Evolutionary conservation across 805 yeast species (phyloP).

Genomic region (Candida michaelii): DNA sequence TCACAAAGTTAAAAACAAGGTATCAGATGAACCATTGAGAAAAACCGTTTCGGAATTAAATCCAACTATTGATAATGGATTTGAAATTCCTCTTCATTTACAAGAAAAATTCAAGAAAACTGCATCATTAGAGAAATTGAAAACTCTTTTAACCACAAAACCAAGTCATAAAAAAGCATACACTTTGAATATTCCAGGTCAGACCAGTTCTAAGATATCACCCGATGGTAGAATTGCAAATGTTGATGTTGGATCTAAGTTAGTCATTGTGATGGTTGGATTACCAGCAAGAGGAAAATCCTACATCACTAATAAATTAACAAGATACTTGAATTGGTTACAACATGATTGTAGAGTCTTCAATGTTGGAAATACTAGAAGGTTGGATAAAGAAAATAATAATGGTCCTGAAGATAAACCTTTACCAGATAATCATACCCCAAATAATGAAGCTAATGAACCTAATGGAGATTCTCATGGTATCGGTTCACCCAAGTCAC

Average conservation of each 20-base stretch:
- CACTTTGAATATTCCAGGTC: slow-evolving; percentile 89
- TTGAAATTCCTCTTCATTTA: slow-evolving; percentile 34
- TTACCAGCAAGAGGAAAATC: slow-evolving; percentile 94
- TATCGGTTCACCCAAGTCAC: slow-evolving; percentile 9
- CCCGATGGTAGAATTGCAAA: slow-evolving; percentile 71
- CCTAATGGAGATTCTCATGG: slow-evolving; percentile 12
- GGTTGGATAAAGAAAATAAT: slow-evolving; percentile 61
- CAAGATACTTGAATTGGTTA: slow-evolving; percentile 89
- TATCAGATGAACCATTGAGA: slow-evolving; percentile 5
- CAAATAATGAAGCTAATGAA: slow-evolving; percentile 27
- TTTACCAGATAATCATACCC: slow-evolving; percentile 42
- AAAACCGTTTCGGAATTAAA: slow-evolving; percentile 8
- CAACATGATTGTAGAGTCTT: slow-evolving; percentile 89
- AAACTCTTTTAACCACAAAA: slow-evolving; percentile 33
- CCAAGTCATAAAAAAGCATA: slow-evolving; percentile 61
- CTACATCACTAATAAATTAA: slow-evolving; percentile 86
- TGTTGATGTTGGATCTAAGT: slow-evolving; percentile 73
- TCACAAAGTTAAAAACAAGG: slow-evolving; percentile 14
- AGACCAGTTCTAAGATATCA: slow-evolving; percentile 74
- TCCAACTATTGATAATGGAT: slow-evolving; percentile 7
- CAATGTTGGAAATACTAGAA: slow-evolving; percentile 93
- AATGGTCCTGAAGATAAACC: slow-evolving; percentile 74
- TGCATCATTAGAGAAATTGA: slow-evolving; percentile 41
- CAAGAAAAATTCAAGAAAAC: slow-evolving; percentile 40
- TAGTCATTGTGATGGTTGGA: slow-evolving; percentile 96